Percentiles rank a stretch among this genome's conserved stretches.
Conservation (phyloP, 176 grass and related monocot genomes). For the Eragrostis curvula region DNA sequence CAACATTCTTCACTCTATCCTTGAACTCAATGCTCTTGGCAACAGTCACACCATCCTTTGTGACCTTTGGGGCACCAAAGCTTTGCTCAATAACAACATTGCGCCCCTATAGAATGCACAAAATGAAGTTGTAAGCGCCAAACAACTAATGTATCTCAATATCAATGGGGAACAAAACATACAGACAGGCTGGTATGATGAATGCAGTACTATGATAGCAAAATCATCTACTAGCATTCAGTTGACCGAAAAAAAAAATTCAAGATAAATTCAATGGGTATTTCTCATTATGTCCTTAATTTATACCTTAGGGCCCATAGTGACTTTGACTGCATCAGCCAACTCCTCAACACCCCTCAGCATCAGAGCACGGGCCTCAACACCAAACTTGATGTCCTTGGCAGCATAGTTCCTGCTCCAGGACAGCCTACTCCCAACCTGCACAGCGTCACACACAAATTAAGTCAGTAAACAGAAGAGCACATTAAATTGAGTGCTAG, state of each 20-base stretch:
- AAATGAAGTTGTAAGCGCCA: neutral
- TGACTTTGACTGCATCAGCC: conserved; percentile 96
- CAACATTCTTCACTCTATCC: conserved; percentile 89
- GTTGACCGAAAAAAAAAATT: no score
- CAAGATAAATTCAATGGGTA: neutral
- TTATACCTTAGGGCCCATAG: conserved; percentile 97
- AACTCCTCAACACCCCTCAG: conserved; percentile 91
- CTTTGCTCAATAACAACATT: conserved; percentile 96
- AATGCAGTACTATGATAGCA: neutral
- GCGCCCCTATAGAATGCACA: conserved; percentile 61
- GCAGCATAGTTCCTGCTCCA: conserved; percentile 97
- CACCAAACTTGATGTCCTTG: conserved; percentile 96
- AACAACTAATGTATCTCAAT: neutral
- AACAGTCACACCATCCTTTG: conserved; percentile 97
- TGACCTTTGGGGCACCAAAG: conserved; percentile 96
- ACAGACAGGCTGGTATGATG: neutral
- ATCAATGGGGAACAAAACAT: neutral
- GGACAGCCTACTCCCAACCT: conserved; percentile 87
- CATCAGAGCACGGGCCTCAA: conserved; percentile 95
- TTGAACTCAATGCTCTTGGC: conserved; percentile 98
- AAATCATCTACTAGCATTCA: neutral
- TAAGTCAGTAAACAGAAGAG: neutral
- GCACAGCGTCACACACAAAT: conserved; percentile 14
- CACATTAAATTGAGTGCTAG: neutral
- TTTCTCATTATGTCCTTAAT: neutral